These are phyloP conservation scores for Camellia oleifera DNA, from an alignment of 179 eudicot genomes.

Conservation along the genomic window DNA sequence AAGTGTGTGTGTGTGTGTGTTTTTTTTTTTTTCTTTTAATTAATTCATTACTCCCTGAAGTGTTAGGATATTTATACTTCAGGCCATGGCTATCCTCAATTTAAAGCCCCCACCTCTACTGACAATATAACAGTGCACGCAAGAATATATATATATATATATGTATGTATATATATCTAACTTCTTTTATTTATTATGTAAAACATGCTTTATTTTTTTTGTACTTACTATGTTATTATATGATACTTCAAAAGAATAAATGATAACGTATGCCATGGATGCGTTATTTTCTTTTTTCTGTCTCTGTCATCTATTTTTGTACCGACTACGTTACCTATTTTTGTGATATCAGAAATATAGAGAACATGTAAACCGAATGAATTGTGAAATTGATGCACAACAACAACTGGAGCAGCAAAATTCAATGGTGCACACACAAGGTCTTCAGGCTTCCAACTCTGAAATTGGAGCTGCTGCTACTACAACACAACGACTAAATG, in stretches of 20 bases:
- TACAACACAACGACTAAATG: not conserved
- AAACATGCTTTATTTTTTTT: too few relatives aligned
- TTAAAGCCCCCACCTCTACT: too few relatives aligned
- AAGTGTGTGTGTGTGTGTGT: too few relatives aligned
- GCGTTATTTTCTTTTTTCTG: not conserved
- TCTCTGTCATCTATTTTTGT: not conserved
- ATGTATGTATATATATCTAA: too few relatives aligned
- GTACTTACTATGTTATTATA: too few relatives aligned
- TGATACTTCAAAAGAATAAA: not conserved
- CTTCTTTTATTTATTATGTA: too few relatives aligned
- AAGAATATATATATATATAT: too few relatives aligned
- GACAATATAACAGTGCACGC: too few relatives aligned
- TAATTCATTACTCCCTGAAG: too few relatives aligned
- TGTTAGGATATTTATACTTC: too few relatives aligned
- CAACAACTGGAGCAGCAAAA: not conserved
- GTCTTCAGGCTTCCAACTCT: not conserved
- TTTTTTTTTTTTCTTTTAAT: too few relatives aligned
- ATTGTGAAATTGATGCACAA: not conserved
- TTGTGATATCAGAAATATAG: conserved; percentile 14
- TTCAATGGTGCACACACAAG: not conserved
- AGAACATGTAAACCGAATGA: not conserved
- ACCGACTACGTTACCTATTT: not conserved
- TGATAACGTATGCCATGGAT: not conserved
- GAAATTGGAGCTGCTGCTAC: not conserved
- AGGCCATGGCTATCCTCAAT: too few relatives aligned